A percentile compares a stretch with the other conserved stretches of the same genome.
These are phyloP conservation scores for Aureobasidium sp. DNA, from an alignment of 2,329 filamentous ascomycete genomes.

Conservation along the genomic window DNA sequence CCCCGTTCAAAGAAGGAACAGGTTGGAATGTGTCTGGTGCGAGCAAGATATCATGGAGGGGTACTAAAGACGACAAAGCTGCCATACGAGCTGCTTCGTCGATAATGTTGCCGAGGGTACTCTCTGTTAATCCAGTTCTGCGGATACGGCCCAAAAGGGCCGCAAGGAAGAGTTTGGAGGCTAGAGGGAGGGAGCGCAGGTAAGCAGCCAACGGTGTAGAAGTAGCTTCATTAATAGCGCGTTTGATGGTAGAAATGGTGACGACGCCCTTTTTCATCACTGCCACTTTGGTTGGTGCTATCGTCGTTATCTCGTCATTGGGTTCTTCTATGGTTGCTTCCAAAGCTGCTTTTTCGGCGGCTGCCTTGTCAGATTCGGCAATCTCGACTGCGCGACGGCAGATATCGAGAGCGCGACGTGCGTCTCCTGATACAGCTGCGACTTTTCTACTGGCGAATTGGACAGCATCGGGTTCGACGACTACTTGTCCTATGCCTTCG, in stretches of 20 bases:
- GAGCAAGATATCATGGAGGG: slow-evolving; percentile 54
- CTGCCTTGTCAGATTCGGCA: slow-evolving; percentile 62
- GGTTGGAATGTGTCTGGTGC: slow-evolving; percentile 29
- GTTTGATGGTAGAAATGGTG: slow-evolving; percentile 86
- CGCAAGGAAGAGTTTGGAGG: slow-evolving; percentile 76
- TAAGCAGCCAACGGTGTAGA: slow-evolving; percentile 87
- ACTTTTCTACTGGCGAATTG: slow-evolving; percentile 97
- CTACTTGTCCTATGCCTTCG: slow-evolving; percentile 68
- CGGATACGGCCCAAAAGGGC: slow-evolving; percentile 71
- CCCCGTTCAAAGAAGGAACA: slow-evolving; percentile 14
- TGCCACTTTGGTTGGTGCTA: neutral
- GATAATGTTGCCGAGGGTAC: slow-evolving; percentile 77
- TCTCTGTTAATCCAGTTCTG: slow-evolving; percentile 77
- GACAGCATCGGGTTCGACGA: slow-evolving; percentile 87
- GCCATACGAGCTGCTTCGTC: slow-evolving; percentile 72
- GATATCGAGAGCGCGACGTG: slow-evolving; percentile 84
- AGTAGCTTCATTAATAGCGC: slow-evolving; percentile 90
- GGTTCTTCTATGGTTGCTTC: slow-evolving; percentile 18
- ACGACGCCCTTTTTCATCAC: slow-evolving; percentile 48
- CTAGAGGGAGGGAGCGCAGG: slow-evolving; percentile 70
- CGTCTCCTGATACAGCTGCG: slow-evolving; percentile 90
- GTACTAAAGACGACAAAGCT: slow-evolving; percentile 49
- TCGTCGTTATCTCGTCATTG: slow-evolving; percentile 19
- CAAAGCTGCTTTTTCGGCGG: slow-evolving; percentile 26
- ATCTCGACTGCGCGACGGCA: slow-evolving; percentile 92